Evolutionary conservation across 2,329 filamentous ascomycete species (phyloP).

Genomic region (Lachnellula hyalina): DNA sequence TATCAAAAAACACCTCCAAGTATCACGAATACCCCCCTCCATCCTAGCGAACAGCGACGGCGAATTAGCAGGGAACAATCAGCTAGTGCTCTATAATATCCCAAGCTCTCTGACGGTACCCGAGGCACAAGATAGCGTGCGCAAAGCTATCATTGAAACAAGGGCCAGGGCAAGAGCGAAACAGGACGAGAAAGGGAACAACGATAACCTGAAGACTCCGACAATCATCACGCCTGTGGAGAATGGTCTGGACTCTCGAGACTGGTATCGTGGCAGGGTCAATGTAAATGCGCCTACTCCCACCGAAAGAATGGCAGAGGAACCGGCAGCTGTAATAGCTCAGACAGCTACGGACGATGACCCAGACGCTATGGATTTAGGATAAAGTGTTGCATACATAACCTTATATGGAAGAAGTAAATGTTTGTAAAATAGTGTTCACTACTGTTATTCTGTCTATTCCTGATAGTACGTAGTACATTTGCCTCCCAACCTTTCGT

Average conservation of each 20-base stretch:
- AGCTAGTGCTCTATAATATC: constrained; percentile 81
- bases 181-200: constrained; percentile 41
- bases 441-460: constrained; percentile 27
- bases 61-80: constrained; percentile 51
- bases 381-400: constrained; percentile 20
- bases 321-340: background rate
- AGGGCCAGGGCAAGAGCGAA: constrained; percentile 61
- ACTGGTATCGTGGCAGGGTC: constrained; percentile 13
- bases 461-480: constrained; percentile 30
- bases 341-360: constrained; percentile 36
- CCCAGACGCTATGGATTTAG: constrained; percentile 64
- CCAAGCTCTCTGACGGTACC: constrained; percentile 72
- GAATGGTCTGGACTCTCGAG: constrained; percentile 13
- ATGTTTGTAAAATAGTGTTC: constrained; percentile 3
- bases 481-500: background rate
- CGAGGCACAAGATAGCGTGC: constrained; percentile 68
- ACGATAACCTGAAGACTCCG: constrained; percentile 13
- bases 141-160: constrained; percentile 78
- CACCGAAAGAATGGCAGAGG: constrained; percentile 7
- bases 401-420: constrained; percentile 9
- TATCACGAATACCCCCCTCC: constrained; percentile 57
- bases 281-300: constrained; percentile 5
- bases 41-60: constrained; percentile 55
- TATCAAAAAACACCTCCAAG: constrained; percentile 73
- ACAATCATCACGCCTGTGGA: constrained; percentile 12